phyloP scores from a whole-genome alignment of 768 basidiomycete genomes.

The Kwoniella bestiolae region DNA sequence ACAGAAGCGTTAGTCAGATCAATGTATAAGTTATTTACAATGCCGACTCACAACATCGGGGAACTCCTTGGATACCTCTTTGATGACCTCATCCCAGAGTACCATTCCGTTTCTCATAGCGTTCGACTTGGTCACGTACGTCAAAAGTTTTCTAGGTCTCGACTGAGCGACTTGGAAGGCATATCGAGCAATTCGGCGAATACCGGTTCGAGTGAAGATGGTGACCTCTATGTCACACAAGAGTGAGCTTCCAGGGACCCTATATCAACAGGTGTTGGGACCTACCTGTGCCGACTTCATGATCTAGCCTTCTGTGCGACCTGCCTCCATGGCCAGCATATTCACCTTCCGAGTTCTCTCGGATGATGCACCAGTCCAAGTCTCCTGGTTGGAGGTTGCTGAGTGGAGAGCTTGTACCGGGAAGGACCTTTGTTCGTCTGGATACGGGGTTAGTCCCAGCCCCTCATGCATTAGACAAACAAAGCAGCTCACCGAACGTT shows the following conservation, averaged over 20 bases:
- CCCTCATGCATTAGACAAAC: background rate
- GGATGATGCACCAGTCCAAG: constrained; percentile 65
- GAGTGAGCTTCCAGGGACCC: background rate
- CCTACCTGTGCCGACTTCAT: constrained; percentile 56
- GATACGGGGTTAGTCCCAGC: background rate
- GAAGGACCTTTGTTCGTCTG: constrained; percentile 63
- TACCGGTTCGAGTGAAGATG: constrained; percentile 63
- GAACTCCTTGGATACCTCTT: constrained; percentile 63
- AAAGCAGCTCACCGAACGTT: constrained; percentile 31
- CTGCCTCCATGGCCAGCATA: constrained; percentile 62
- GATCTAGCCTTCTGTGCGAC: constrained; percentile 49
- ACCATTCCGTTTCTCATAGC: constrained; percentile 59
- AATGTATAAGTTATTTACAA: no score
- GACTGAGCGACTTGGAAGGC: constrained; percentile 64
- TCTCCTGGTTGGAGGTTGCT: constrained; percentile 60
- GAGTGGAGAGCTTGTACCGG: constrained; percentile 62
- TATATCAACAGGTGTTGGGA: background rate
- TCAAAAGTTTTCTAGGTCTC: constrained; percentile 63
- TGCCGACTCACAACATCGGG: constrained; percentile 60
- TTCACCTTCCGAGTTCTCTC: constrained; percentile 67
- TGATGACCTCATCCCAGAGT: constrained; percentile 57
- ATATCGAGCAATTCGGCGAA: constrained; percentile 63
- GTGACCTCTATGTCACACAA: constrained; percentile 56
- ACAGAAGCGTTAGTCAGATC: background rate
- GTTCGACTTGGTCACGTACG: constrained; percentile 65